Conservation (phyloP, 306 rosid genomes). For the Prunus mongolica region DNA sequence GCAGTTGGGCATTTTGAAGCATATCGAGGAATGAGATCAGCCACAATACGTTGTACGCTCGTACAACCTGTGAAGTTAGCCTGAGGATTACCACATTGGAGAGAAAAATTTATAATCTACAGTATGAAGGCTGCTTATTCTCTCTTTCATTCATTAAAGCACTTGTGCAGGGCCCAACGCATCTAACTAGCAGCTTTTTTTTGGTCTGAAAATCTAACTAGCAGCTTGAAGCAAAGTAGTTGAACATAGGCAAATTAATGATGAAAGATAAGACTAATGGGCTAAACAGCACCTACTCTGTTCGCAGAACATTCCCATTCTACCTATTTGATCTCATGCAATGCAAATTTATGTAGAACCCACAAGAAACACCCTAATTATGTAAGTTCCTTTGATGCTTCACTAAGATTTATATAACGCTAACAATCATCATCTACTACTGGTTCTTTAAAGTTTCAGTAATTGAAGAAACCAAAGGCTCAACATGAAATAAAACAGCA, state of each 20-base stretch:
- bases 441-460: not conserved
- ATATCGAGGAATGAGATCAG: conserved; percentile 83
- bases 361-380: not conserved
- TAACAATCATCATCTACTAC: not conserved
- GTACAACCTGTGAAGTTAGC: conserved; percentile 62
- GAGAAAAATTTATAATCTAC: not conserved
- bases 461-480: not conserved
- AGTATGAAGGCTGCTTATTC: not conserved
- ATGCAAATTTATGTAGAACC: not conserved
- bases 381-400: not conserved
- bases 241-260: not conserved
- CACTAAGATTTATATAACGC: not conserved
- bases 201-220: not conserved
- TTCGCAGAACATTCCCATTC: not conserved
- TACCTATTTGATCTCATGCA: not conserved
- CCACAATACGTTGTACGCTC: conserved; percentile 82
- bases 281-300: not conserved
- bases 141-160: not conserved
- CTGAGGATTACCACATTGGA: conserved; percentile 22
- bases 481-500: not conserved
- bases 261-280: not conserved
- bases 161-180: not conserved
- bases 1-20: conserved; percentile 83
- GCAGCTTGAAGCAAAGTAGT: not conserved
- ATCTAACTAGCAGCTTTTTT: not conserved